These are phyloP conservation scores for Brachypodium distachyon DNA, from an alignment of 202 grass and related monocot genomes.

Conservation along the genomic window DNA sequence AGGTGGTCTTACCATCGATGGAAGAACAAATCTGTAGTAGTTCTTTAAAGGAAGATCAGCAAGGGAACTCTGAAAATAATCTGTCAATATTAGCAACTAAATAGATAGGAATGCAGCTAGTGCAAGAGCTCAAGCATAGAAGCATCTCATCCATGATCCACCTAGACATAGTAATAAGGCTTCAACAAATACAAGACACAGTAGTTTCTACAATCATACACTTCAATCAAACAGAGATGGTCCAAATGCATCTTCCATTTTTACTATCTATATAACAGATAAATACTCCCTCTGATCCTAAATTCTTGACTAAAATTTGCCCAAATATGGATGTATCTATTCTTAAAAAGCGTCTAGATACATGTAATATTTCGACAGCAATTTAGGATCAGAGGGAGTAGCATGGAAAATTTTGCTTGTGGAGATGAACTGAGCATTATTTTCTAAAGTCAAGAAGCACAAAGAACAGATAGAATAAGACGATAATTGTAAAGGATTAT, in stretches of 20 bases:
- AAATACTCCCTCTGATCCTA: too few species aligned
- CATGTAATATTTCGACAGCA: too few species aligned
- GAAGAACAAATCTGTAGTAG: conserved; percentile 97
- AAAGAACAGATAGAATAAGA: conserved; percentile 7
- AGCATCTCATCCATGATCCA: neutral
- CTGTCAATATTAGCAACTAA: conserved; percentile 19
- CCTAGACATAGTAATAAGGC: neutral
- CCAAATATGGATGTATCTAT: too few species aligned
- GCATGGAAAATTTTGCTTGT: neutral
- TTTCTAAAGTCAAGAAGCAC: conserved; percentile 8
- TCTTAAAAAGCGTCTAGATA: too few species aligned
- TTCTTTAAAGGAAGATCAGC: conserved; percentile 97
- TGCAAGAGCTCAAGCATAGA: neutral
- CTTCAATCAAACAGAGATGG: conserved; percentile 12
- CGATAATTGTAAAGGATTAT: neutral
- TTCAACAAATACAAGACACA: conserved; percentile 1
- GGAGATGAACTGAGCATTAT: conserved; percentile 10
- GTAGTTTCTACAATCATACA: neutral
- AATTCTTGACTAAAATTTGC: too few species aligned
- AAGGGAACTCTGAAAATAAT: conserved; percentile 88
- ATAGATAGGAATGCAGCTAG: conserved; percentile 2
- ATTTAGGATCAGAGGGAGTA: too few species aligned
- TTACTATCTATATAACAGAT: neutral
- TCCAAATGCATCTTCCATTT: neutral
- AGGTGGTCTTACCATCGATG: conserved; percentile 53